phyloP scores from a whole-genome alignment of 108 stramenopile genomes.

The Nannochloropsis granulata region DNA sequence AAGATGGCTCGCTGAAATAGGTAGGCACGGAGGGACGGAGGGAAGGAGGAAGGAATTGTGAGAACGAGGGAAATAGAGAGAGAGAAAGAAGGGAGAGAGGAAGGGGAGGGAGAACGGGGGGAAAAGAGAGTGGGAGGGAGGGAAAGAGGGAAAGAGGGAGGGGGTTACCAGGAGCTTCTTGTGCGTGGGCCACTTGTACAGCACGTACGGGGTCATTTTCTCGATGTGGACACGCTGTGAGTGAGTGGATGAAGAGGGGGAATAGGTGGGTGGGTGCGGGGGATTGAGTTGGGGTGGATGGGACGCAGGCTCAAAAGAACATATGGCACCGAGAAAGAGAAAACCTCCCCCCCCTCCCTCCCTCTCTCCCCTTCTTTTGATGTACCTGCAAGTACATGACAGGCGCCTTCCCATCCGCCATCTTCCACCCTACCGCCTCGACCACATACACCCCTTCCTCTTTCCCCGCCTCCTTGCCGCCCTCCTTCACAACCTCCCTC shows the following conservation, averaged over 20 bases:
- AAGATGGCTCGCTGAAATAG: background rate
- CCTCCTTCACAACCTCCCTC: background rate
- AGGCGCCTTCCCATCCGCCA: background rate
- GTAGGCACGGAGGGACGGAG: background rate
- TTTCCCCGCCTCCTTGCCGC: background rate
- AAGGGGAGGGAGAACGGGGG: background rate
- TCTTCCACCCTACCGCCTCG: background rate
- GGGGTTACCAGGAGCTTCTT: background rate
- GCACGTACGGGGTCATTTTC: background rate
- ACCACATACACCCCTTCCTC: background rate
- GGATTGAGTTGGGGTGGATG: background rate
- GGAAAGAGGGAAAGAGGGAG: background rate
- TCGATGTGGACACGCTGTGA: background rate
- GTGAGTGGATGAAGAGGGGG: background rate
- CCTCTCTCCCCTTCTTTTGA: background rate
- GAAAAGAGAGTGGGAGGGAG: background rate
- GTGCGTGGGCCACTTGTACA: background rate
- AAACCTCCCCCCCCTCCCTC: background rate
- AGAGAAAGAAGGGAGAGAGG: background rate
- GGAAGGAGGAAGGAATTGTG: background rate
- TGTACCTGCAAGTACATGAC: background rate
- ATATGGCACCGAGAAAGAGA: no score
- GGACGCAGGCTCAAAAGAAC: background rate
- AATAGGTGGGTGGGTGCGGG: background rate
- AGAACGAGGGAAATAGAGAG: background rate